Evolutionary conservation across 2,329 filamentous ascomycete species (phyloP).

Genomic region (Ophiocordyceps camponoti-floridani): DNA sequence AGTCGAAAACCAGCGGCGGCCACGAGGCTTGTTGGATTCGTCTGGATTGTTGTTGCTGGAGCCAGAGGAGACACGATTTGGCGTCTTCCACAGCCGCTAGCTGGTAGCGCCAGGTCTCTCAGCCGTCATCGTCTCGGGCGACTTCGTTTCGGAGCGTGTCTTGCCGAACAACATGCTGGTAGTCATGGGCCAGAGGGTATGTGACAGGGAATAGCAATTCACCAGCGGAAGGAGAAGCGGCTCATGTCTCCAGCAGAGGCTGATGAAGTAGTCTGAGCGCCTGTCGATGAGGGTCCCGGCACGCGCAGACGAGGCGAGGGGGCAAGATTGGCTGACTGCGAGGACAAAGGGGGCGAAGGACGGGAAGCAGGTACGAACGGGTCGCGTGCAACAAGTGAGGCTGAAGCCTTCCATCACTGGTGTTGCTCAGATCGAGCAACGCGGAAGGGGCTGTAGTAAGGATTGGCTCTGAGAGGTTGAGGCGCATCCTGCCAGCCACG

Average conservation of each 20-base stretch:
- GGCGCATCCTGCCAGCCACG: neutral
- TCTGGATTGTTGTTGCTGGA: neutral
- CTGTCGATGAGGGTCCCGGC: neutral
- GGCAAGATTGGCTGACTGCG: neutral
- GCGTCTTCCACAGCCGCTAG: conserved; percentile 11
- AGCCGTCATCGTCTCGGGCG: conserved; percentile 1
- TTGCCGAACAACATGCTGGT: conserved; percentile 8
- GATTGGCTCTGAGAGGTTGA: too few relatives aligned
- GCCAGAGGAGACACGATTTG: conserved; percentile 3
- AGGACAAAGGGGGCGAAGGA: neutral
- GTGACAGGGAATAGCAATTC: neutral
- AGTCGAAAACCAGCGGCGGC: conserved; percentile 6
- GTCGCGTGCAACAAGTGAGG: neutral
- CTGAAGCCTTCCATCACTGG: neutral
- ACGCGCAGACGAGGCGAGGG: neutral
- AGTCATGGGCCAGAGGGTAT: conserved; percentile 2
- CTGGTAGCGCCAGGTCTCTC: conserved; percentile 5
- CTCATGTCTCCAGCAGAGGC: neutral
- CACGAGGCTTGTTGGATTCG: neutral
- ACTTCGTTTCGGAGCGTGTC: conserved; percentile 3
- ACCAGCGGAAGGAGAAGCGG: neutral
- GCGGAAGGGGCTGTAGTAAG: neutral
- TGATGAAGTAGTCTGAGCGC: neutral
- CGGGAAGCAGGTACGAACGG: neutral
- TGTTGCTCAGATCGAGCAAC: too few relatives aligned